A percentile compares a stretch with the other conserved stretches of the same genome.
Conservation (phyloP, 805 yeast species). For the Ogataea trehaloabstinens region DNA sequence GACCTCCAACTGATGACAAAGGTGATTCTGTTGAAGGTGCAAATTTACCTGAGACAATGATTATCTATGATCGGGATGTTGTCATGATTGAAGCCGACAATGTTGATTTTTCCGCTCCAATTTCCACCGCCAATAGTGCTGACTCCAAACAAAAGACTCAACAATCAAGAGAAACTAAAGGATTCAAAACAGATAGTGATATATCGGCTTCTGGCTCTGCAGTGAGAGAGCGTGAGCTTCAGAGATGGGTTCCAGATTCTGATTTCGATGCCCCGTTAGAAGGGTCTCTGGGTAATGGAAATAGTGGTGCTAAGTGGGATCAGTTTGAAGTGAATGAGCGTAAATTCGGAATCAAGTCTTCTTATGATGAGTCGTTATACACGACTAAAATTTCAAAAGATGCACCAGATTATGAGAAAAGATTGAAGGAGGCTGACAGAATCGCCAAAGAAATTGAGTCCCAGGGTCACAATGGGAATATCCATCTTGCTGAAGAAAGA, state of each 20-base stretch:
- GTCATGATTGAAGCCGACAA: constrained; percentile 45
- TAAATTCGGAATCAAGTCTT: constrained; percentile 83
- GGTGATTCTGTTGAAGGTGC: constrained; percentile 29
- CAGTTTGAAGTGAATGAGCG: constrained; percentile 90
- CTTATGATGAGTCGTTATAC: constrained; percentile 81
- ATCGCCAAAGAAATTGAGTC: constrained; percentile 83
- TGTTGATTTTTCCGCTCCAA: constrained; percentile 31
- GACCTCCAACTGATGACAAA: constrained; percentile 32
- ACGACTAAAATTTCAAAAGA: constrained; percentile 72
- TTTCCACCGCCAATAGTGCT: constrained; percentile 12
- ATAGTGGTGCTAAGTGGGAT: constrained; percentile 60
- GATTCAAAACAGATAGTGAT: constrained; percentile 82
- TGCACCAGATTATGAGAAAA: constrained; percentile 69
- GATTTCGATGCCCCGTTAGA: constrained; percentile 15
- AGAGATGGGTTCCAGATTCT: constrained; percentile 80
- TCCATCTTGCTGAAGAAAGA: constrained; percentile 90
- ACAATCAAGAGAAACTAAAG: constrained; percentile 10
- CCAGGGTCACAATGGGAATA: constrained; percentile 60
- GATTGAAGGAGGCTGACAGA: constrained; percentile 67
- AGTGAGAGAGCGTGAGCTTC: constrained; percentile 67
- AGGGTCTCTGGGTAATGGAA: constrained; percentile 37
- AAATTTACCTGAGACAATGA: constrained; percentile 43
- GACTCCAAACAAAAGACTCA: not conserved
- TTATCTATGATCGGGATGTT: constrained; percentile 50
- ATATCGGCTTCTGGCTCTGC: constrained; percentile 53